Base-by-base conservation (phyloP, 202 grass and related monocot species). In the Brachypodium distachyon region DNA sequence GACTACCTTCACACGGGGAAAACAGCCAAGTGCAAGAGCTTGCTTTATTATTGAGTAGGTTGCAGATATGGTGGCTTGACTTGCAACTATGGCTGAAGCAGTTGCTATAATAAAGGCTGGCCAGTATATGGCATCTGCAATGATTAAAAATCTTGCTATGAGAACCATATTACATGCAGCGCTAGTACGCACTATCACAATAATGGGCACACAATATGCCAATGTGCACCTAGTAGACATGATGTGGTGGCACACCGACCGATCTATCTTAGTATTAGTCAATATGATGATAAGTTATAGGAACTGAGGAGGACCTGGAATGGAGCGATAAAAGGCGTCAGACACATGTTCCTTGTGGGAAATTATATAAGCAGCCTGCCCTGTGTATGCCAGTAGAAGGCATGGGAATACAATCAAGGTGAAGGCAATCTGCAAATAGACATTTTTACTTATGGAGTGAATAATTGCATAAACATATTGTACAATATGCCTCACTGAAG, bases 11-110 rank as follows among this genome's bases (percentile, higher is more conserved):
- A 98, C 91, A 63, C 91, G 83, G 39, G 94, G 94, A 40, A 97
- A 97, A 77, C 94, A 97, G 17, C 95, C 95, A 0, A 98, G 60
- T 32, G 95, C 91, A 64, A 92, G 91, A 37, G 95, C 95, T 72
- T 98, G 95, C 74, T 98, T 98, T 77, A 98, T 90, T 48, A 94
- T 98, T 12, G 95, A 98, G 87, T 90, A 98, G 21, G 95, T 98
- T 37, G 95, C 95, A 52, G 95, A 98, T 80, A 98, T 98, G 39
- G 95, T 95, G 50, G 95, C 95, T 81, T 98, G 95, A 53, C 95
- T 98, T 18, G 95, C 95, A 79, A 98, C 85, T 12, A 95, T 82
- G 1, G 95, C 95, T 50, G 95, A 89, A 67, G 89, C 95, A 73
- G 91, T 95, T 67, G 95, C 89, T 34, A 98, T 79, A 56, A 95